Conservation (phyloP, 805 yeast species). For the Saccharomycopsis selenospora region DNA sequence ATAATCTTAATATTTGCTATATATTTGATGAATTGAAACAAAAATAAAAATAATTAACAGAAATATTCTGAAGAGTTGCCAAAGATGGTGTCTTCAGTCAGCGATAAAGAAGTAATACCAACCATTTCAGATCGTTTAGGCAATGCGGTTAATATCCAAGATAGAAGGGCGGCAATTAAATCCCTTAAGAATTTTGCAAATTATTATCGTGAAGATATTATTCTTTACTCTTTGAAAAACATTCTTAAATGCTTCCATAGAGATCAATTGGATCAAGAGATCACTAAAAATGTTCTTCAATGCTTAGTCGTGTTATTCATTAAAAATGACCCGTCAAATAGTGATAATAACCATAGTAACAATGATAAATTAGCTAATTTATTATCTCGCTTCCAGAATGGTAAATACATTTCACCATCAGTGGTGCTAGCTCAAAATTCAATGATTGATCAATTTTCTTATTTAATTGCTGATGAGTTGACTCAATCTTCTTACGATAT, state of each 20-base stretch:
- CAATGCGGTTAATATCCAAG: slow-evolving; percentile 74
- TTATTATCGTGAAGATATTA: slow-evolving; percentile 82
- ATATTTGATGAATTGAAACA: too few species aligned
- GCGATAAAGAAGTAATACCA: slow-evolving; percentile 63
- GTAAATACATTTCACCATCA: slow-evolving; percentile 72
- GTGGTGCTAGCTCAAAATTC: slow-evolving; percentile 40
- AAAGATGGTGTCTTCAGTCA: slow-evolving; percentile 39
- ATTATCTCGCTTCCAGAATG: slow-evolving; percentile 67
- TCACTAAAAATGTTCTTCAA: slow-evolving; percentile 75
- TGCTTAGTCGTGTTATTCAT: slow-evolving; percentile 77
- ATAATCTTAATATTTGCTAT: too few species aligned
- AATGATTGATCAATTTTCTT: slow-evolving; percentile 71
- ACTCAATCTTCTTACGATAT: slow-evolving; percentile 48
- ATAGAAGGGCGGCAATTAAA: slow-evolving; percentile 84
- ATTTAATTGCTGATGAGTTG: slow-evolving; percentile 93
- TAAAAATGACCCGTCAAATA: slow-evolving; percentile 42
- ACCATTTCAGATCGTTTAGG: slow-evolving; percentile 81
- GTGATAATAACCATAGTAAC: slow-evolving; percentile 33
- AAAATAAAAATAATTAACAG: too few species aligned
- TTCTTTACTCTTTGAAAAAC: slow-evolving; percentile 62
- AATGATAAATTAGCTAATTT: slow-evolving; percentile 61
- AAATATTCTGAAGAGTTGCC: too few species aligned
- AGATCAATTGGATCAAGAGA: slow-evolving; percentile 63
- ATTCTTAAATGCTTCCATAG: slow-evolving; percentile 43
- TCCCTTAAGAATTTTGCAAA: slow-evolving; percentile 85